Base-by-base conservation (phyloP, 805 yeast genomes). In the Starmerella sp. region DNA sequence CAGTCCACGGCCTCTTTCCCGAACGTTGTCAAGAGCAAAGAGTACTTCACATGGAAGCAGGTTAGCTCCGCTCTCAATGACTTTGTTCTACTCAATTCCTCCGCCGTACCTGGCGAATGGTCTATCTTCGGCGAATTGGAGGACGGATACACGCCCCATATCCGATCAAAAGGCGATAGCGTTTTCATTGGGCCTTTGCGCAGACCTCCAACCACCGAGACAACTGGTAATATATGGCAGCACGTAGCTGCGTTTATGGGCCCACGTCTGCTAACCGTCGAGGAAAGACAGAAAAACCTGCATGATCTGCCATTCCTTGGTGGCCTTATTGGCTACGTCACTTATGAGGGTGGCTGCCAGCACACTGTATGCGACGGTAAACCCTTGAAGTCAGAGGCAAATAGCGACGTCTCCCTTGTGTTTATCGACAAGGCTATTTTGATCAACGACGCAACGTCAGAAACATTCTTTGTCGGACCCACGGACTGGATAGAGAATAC, bases 81-180 rank as follows among this genome's bases (percentile, higher is more conserved):
- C 54, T 78, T 85, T 60, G 67, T 84, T 5, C 67, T 86, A 5
- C 73, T 88, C 39, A 84, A 87, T 63, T 84, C 95, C 38, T 95
- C 95, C 0, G 78, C 95, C 0, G 66, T 75, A 1, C 95, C 96
- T 0, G 97, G 97, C 0, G 76, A 80, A 56, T 88, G 95, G 91
- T 81, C 95, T 0, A 81, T 93, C 5, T 78, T 93, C 53, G 96
- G 95, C 0, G 60, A 88, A 1, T 60, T 69, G 7, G 66, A 61
- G 30, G 34, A 52, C 11, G 42, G 51, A 1, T 9, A n/a, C 2
- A 48, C 65, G 2, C 44, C 52, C 1, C 65, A 62, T 30, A 37
- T 63, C 22, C 47, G 65, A 1, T 55, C 62, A 34, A 58, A 58
- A 32, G 55, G 50, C 28, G 51, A 42, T 11, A 17, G 28, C 9